A percentile compares a stretch with the other conserved stretches of the same genome.
phyloP scores from a whole-genome alignment of 2,329 filamentous ascomycete genomes.

The Penicillium sp. region DNA sequence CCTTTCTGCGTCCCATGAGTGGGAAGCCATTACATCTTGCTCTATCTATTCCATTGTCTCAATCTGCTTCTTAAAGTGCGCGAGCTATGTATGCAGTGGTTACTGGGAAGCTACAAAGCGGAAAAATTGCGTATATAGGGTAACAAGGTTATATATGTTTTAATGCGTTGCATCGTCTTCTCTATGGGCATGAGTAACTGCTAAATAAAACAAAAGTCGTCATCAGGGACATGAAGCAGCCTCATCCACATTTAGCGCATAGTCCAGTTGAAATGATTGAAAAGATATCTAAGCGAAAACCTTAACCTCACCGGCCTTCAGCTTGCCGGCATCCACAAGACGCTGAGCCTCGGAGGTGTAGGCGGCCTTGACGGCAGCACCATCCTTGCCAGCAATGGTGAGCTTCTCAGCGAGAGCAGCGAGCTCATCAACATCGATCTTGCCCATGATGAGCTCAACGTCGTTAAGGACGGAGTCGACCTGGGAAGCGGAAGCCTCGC shows the following conservation, averaged over 20 bases:
- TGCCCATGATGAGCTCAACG: conserved; percentile 81
- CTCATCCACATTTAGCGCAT: neutral
- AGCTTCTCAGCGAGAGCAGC: conserved; percentile 80
- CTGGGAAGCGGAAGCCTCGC: conserved; percentile 70
- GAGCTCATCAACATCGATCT: conserved; percentile 89
- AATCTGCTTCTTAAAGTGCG: neutral
- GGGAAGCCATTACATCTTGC: neutral
- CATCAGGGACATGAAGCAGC: neutral
- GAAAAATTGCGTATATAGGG: neutral
- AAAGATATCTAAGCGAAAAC: conserved; percentile 32
- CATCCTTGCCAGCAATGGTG: conserved; percentile 71
- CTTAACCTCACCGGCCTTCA: conserved; percentile 82
- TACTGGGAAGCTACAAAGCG: neutral
- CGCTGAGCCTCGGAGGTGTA: conserved; percentile 77
- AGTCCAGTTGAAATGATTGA: neutral
- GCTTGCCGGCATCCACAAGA: conserved; percentile 77
- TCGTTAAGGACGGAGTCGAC: conserved; percentile 83
- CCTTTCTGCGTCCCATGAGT: neutral
- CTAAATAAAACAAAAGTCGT: neutral
- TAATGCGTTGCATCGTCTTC: conserved; percentile 5
- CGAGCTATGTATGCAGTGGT: neutral
- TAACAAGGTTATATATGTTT: neutral
- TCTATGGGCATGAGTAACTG: conserved; percentile 3
- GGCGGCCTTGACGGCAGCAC: conserved; percentile 79
- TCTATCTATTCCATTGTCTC: neutral